Evolutionary conservation across 805 yeast genomes (phyloP), one percentile per base, ranked within the genome.

Genomic region (Cyberlindnera meyerae): DNA sequence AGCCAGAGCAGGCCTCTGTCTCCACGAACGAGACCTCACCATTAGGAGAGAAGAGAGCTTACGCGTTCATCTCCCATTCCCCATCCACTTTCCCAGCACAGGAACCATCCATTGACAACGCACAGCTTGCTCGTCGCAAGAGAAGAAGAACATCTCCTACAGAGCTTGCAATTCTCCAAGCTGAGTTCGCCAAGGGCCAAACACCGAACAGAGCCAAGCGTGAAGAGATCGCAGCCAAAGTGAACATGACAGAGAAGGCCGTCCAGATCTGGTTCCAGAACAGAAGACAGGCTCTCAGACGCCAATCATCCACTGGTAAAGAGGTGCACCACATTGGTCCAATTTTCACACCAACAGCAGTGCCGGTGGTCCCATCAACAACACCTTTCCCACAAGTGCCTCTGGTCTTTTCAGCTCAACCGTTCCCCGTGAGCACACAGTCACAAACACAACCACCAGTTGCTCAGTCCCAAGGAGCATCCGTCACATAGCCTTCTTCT

Each of bases 251-350:
- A n/a, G 97, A 89, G 60, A 87, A 89, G 60, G 96, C 97, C 2
- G 95, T 93, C 24, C 98, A 93, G 65, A 87, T 90, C 45, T 93
- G 98, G 98, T 93, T 93, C 65, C 98, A 93, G 64, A 93, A 93
- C 62, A 84, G 79, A 60, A 76, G 98, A 60, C 97, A 90, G 62
- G 73, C 89, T 25, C 62, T 82, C 45, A 73, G 88, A 52, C 76
- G 79, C 49, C 69, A 63, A 40, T 65, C 58, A 29, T 54, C 44
- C 21, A 35, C 54, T 11, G 57, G 51, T 21, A 51, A 40, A 18
- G 57, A 54, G 33, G 55, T 54, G 4, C 59, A 54, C 38, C 57
- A 53, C 22, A 14, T 53, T 14, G 58, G 52, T 29, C 54, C 56
- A 6, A 41, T 51, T 8, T 51, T 31, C 18, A 20, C 40, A 26